Evolutionary conservation across 495 filamentous ascomycete genomes (phyloP).

Genomic region (Aspergillus olivimuriae): DNA sequence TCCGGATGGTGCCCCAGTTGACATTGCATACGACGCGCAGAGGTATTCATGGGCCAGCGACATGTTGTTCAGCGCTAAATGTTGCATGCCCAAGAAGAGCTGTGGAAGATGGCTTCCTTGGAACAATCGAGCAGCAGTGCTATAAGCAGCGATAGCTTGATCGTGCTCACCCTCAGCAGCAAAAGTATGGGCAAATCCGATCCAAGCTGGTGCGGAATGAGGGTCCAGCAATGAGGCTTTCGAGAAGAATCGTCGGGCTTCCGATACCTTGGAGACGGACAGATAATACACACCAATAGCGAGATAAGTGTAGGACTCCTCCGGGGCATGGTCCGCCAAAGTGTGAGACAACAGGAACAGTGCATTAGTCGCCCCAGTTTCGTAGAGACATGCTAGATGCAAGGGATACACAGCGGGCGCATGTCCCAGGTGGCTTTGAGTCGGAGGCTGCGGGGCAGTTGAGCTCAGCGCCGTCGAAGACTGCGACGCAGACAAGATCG

Average conservation of each 20-base stretch:
- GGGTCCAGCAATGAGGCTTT: constrained; percentile 97
- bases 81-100: constrained; percentile 97
- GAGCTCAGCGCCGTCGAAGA: constrained; percentile 20
- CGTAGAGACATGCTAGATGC: constrained; percentile 87
- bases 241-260: constrained; percentile 91
- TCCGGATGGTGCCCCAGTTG: constrained; percentile 47
- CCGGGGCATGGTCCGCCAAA: constrained; percentile 84
- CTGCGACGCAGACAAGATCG: constrained; percentile 58
- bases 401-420: constrained; percentile 85
- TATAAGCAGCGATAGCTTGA: constrained; percentile 96
- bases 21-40: constrained; percentile 72
- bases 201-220: constrained; percentile 97
- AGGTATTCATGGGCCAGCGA: constrained; percentile 93
- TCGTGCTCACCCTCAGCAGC: constrained; percentile 99
- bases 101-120: constrained; percentile 95
- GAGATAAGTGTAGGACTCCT: constrained; percentile 85
- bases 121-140: constrained; percentile 89
- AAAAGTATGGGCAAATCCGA: constrained; percentile 98
- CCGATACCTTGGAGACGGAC: constrained; percentile 78
- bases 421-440: constrained; percentile 64
- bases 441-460: constrained; percentile 13
- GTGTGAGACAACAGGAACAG: constrained; percentile 94
- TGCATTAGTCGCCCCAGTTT: constrained; percentile 76
- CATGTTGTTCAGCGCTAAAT: constrained; percentile 92
- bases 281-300: constrained; percentile 96